A percentile compares a stretch with the other conserved stretches of the same genome.
phyloP scores from a whole-genome alignment of 2,329 filamentous ascomycete species.

The Didymosphaeria variabile region DNA sequence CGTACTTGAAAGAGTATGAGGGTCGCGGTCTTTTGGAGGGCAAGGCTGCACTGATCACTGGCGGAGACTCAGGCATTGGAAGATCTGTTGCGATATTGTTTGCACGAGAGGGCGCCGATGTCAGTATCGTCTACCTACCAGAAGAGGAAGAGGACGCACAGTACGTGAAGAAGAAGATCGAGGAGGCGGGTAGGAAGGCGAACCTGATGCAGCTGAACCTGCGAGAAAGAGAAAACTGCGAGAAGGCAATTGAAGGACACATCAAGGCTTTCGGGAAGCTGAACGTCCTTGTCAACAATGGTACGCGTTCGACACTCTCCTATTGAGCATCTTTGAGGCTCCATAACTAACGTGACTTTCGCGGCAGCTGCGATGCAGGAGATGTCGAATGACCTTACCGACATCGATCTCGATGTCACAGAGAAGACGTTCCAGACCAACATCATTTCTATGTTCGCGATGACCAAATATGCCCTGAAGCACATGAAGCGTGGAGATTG shows the following conservation, averaged over 20 bases:
- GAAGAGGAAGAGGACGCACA: constrained; percentile 78
- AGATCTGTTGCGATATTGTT: constrained; percentile 77
- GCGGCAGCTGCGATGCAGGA: constrained; percentile 62
- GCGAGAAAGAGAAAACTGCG: constrained; percentile 70
- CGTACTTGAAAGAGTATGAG: constrained; percentile 34
- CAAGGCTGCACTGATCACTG: constrained; percentile 69
- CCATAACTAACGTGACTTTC: constrained; percentile 3
- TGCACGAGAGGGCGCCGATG: constrained; percentile 79
- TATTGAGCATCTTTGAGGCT: neutral
- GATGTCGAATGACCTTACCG: constrained; percentile 61
- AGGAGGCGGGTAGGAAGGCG: constrained; percentile 68
- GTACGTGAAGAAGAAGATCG: constrained; percentile 73
- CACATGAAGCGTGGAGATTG: constrained; percentile 75
- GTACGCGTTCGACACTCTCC: constrained; percentile 11
- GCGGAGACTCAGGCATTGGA: constrained; percentile 80
- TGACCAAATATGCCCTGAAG: constrained; percentile 76
- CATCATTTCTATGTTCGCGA: constrained; percentile 79
- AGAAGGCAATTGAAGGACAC: constrained; percentile 71
- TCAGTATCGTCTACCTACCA: constrained; percentile 74
- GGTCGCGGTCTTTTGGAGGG: constrained; percentile 33
- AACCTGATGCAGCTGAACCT: constrained; percentile 61
- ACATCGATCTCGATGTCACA: constrained; percentile 64
- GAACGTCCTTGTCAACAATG: constrained; percentile 62
- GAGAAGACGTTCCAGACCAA: constrained; percentile 73
- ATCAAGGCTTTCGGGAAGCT: constrained; percentile 70